phyloP scores from a whole-genome alignment of 164 flowering plant species.

The Vitis rotundifolia region DNA sequence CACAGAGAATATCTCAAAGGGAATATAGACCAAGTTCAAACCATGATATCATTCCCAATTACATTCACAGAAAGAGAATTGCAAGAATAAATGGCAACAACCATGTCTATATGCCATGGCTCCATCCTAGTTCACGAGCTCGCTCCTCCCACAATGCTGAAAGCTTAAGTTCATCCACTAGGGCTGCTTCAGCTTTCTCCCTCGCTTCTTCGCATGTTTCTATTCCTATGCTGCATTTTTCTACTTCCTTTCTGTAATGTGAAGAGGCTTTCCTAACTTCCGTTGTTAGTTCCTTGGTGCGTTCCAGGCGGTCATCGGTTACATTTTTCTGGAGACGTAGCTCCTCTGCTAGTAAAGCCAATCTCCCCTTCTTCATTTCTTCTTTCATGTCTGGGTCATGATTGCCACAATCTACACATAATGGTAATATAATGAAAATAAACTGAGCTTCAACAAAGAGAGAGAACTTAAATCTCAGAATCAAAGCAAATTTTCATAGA shows the following conservation, averaged over 20 bases:
- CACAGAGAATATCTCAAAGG: no score
- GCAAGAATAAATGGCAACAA: no score
- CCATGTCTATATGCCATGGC: slow-evolving; percentile 6
- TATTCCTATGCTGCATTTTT: slow-evolving; percentile 60
- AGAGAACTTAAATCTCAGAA: not conserved
- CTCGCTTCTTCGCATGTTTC: slow-evolving; percentile 72
- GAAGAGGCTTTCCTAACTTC: slow-evolving; percentile 41
- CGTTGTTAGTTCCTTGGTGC: slow-evolving; percentile 20
- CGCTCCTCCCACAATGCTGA: slow-evolving; percentile 59
- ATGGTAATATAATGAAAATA: not conserved
- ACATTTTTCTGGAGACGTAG: slow-evolving; percentile 41
- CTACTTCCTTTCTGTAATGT: slow-evolving; percentile 66
- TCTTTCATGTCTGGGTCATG: slow-evolving; percentile 41
- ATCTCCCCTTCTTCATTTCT: slow-evolving; percentile 47
- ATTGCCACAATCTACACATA: slow-evolving; percentile 53
- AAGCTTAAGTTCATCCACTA: slow-evolving; percentile 44
- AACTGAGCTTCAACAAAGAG: slow-evolving; percentile 27
- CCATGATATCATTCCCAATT: no score
- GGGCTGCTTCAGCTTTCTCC: slow-evolving; percentile 53
- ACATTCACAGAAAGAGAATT: no score
- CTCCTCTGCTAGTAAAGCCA: slow-evolving; percentile 50
- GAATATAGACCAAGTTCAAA: no score
- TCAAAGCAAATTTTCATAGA: not conserved
- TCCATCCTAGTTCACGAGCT: slow-evolving; percentile 64
- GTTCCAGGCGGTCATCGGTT: slow-evolving; percentile 36